A percentile compares a stretch with the other conserved stretches of the same genome.
Conservation (phyloP, 352 stramenopile genomes). For the Pythium myriotylum region DNA sequence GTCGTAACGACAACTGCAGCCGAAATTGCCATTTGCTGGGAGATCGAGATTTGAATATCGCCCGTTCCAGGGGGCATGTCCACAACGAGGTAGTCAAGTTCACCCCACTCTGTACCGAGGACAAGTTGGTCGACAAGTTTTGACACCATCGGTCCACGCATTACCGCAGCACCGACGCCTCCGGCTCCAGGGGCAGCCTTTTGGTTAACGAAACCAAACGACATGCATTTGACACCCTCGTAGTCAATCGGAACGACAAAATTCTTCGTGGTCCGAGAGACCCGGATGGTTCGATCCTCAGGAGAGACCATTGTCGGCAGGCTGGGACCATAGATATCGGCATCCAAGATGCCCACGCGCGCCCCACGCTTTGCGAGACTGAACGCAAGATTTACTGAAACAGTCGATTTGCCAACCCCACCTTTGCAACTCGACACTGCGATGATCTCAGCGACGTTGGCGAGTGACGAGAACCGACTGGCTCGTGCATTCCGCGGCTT, state of each 20-base stretch:
- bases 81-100: constrained; percentile 98
- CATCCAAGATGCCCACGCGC: constrained; percentile 98
- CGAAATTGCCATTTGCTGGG: constrained; percentile 97
- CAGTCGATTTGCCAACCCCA: constrained; percentile 98
- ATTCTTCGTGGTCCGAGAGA: constrained; percentile 68
- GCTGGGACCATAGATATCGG: constrained; percentile 98
- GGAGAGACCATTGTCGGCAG: constrained; percentile 96
- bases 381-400: constrained; percentile 98
- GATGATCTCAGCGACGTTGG: constrained; percentile 88
- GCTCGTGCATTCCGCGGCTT: constrained; percentile 70
- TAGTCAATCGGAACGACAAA: constrained; percentile 85
- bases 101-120: constrained; percentile 97
- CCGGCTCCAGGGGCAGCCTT: constrained; percentile 77
- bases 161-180: constrained; percentile 89
- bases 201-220: constrained; percentile 92
- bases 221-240: constrained; percentile 92
- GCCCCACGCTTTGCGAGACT: constrained; percentile 89
- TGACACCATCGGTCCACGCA: constrained; percentile 98
- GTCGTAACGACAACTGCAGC: constrained; percentile 99
- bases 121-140: constrained; percentile 97
- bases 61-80: constrained; percentile 99
- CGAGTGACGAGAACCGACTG: constrained; percentile 73
- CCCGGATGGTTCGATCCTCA: constrained; percentile 63
- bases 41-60: constrained; percentile 99
- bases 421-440: constrained; percentile 95